phyloP scores from a whole-genome alignment of 768 basidiomycete species.

The Rhodotorula sphaerocarpa region DNA sequence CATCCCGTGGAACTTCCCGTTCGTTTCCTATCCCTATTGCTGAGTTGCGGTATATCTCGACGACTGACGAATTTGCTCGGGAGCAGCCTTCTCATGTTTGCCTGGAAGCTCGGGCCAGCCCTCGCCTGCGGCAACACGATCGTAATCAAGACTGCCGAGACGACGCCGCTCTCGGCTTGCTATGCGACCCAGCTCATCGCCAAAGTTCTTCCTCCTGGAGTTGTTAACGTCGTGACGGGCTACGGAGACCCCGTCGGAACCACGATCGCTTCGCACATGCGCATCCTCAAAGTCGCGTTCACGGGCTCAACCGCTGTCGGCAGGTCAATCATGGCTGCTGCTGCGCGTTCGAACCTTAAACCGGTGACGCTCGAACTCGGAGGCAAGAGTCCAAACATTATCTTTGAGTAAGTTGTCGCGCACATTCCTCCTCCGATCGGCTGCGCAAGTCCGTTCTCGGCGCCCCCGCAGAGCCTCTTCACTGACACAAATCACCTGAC shows the following conservation, averaged over 20 bases:
- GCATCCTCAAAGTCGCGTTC: conserved; percentile 54
- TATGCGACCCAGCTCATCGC: conserved; percentile 48
- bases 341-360: conserved; percentile 75
- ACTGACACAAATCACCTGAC: too few species aligned
- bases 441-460: too few species aligned
- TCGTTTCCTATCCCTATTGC: not conserved
- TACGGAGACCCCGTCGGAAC: conserved; percentile 62
- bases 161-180: conserved; percentile 39
- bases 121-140: conserved; percentile 69
- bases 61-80: conserved; percentile 5
- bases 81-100: conserved; percentile 49
- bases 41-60: not conserved
- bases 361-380: conserved; percentile 73
- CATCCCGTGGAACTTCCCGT: not conserved
- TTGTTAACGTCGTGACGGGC: conserved; percentile 69
- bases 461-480: too few species aligned
- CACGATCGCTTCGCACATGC: conserved; percentile 59
- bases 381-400: conserved; percentile 45
- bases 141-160: conserved; percentile 51
- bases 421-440: too few species aligned
- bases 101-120: conserved; percentile 67
- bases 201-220: conserved; percentile 55
- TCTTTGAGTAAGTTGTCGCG: conserved; percentile 47
- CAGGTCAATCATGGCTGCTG: conserved; percentile 67
- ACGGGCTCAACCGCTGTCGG: conserved; percentile 76